Conservation (phyloP, 2,329 filamentous ascomycete species). For the Chaetomium sp. region DNA sequence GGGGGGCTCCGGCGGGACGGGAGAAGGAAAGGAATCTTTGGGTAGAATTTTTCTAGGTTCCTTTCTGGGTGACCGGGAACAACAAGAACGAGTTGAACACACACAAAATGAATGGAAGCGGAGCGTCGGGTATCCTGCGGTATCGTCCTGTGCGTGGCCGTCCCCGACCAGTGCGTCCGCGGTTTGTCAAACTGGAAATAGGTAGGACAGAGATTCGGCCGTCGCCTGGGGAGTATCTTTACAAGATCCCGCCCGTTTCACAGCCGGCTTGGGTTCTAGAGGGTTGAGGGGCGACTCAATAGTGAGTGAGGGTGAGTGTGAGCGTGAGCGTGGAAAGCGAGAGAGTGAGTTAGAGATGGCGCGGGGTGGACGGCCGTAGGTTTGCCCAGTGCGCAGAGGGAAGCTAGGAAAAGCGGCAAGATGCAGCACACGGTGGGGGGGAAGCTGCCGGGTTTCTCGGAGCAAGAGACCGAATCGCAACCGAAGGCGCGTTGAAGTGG, state of each 20-base stretch:
- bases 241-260: constrained; percentile 29
- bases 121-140: constrained; percentile 12
- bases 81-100: constrained; percentile 4
- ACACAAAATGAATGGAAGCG: constrained; percentile 8
- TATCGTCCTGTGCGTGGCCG: constrained; percentile 15
- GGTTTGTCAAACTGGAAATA: constrained; percentile 12
- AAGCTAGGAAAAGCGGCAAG: constrained; percentile 12
- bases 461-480: constrained; percentile 12
- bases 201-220: constrained; percentile 35
- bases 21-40: not conserved
- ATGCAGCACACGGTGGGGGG: constrained; percentile 14
- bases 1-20: not conserved
- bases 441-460: constrained; percentile 2
- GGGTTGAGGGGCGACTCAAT: not conserved
- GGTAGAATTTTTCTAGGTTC: not conserved
- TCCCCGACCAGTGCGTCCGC: constrained; percentile 33
- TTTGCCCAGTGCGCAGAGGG: constrained; percentile 4
- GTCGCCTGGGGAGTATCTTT: constrained; percentile 30
- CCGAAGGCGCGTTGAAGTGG: constrained; percentile 16
- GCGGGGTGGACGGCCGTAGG: constrained; percentile 9
- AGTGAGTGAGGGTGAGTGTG: too few relatives aligned
- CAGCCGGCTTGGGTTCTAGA: constrained; percentile 24
- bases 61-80: not conserved
- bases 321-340: too few relatives aligned
- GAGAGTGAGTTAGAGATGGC: not conserved